Evolutionary conservation across 129 eudicot genomes (phyloP), one percentile per base, ranked within the genome.

Genomic region (Arctium lappa): DNA sequence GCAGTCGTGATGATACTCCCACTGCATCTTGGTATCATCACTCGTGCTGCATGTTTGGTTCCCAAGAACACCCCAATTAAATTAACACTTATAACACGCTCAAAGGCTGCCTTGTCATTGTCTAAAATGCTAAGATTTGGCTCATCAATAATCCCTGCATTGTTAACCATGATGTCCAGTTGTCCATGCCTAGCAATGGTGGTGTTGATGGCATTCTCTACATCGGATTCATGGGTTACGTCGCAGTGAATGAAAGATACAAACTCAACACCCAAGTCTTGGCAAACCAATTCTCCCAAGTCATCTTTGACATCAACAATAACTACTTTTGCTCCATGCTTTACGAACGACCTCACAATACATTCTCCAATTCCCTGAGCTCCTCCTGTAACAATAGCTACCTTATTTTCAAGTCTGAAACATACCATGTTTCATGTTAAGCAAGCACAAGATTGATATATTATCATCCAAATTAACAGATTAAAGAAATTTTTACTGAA

Each of bases 1-100:
- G 82, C 88, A 3, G 77, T 86, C 0, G 78, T 75, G 8, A 90
- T 75, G 8, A 90, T 90, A 74, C 79, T 78, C 2, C 91, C 93
- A 1, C 48, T 29, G 11, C 83, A 65, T 3, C 42, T 65, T 31
- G 86, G 92, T 56, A 86, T 22, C 27, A 22, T 22, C 27, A 22
- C 27, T 22, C 27, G 27, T 22, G 27, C 27, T 22, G 27, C 27
- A 9, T 87, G 88, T 34, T 87, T 87, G 2, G 74, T 73, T 15
- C 90, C 83, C 42, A 88, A 60, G 80, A 88, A 89, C 11, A 73
- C 85, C 11, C 90, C 89, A 1, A 33, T 38, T 29, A 89, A 38
- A 40, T 89, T 89, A 1, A 80, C 76, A 22, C 70, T 60, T 2
- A 89, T 30, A 4, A 89, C 79, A 0, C 75, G 79, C 37, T 89